Evolutionary conservation across 176 grass and related monocot genomes (phyloP).

Genomic region (Canna indica): DNA sequence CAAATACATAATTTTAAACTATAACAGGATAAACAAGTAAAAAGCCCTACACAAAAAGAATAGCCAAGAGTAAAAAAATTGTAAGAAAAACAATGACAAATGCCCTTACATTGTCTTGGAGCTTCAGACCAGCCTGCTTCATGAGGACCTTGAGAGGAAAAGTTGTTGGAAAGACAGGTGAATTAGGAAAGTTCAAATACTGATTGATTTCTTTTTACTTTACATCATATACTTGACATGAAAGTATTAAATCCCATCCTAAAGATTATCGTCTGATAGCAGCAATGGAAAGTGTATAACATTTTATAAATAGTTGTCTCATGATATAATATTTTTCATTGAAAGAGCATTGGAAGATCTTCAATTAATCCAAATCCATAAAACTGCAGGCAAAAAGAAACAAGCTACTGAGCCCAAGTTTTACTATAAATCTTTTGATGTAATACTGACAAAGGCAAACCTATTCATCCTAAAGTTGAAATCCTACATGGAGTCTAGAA

Average conservation of each 20-base stretch:
- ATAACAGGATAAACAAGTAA: not conserved
- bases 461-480: too few species aligned
- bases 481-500: too few species aligned
- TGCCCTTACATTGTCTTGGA: conserved; percentile 62
- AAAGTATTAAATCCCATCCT: not conserved
- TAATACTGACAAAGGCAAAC: not conserved
- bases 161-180: not conserved
- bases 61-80: conserved; percentile 6
- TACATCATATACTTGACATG: not conserved
- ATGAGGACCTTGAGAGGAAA: conserved; percentile 52
- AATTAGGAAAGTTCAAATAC: not conserved
- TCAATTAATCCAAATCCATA: not conserved
- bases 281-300: not conserved
- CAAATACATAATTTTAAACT: not conserved
- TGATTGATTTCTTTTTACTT: not conserved
- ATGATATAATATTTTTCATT: not conserved
- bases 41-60: not conserved
- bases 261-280: not conserved
- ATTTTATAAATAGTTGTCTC: not conserved
- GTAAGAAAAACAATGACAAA: not conserved
- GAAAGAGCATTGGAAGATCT: not conserved
- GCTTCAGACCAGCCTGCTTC: conserved; percentile 87
- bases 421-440: not conserved
- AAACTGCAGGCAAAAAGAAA: not conserved
- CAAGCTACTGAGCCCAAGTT: not conserved